Evolutionary conservation across 345 rosid species (phyloP), one percentile per base, ranked within the genome.

Genomic region (Ceriops zippeliana): DNA sequence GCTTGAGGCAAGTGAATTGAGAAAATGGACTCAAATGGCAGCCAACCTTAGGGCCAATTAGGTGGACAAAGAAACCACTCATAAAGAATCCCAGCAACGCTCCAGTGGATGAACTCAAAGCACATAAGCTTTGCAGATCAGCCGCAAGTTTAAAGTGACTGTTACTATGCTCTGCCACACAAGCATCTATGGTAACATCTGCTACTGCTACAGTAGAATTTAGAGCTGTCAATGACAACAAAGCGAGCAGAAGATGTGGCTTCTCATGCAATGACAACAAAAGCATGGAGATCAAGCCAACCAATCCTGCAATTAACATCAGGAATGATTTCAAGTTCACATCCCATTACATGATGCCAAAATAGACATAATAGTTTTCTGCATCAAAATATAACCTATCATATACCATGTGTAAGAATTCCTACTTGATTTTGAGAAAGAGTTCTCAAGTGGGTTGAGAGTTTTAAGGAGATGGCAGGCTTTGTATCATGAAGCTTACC

Each of bases 81-180:
- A 90, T 73, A 1, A 86, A 78, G 72, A 80, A 87, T 61, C 96
- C 96, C 31, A 86, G 61, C 52, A 90, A 75, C 1, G 90, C 85
- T 34, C 96, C 96, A 69, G 82, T 67, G 5, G 96, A 86, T 1
- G 87, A 79, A 66, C 86, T 76, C 70, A 90, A 38, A n/a, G 84
- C 89, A 82, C 92, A 87, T 78, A 90, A 75, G 79, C 87, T 86
- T 71, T 90, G 96, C 88, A 87, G 76, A 73, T 89, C 92, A 26
- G 80, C 86, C 57, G 92, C 90, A 56, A 87, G 86, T n/a, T 82
- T 74, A 69, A 90, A 90, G 72, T 82, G 86, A 21, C 73, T 83
- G 59, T 84, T 83, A 42, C 87, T 82, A 75, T 82, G 82, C 52
- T 89, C 85, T 10, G 92, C 80, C 20, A 87, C 89, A 74, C 90